Base-by-base conservation (phyloP, 164 flowering plant genomes). In the Vitis riparia region DNA sequence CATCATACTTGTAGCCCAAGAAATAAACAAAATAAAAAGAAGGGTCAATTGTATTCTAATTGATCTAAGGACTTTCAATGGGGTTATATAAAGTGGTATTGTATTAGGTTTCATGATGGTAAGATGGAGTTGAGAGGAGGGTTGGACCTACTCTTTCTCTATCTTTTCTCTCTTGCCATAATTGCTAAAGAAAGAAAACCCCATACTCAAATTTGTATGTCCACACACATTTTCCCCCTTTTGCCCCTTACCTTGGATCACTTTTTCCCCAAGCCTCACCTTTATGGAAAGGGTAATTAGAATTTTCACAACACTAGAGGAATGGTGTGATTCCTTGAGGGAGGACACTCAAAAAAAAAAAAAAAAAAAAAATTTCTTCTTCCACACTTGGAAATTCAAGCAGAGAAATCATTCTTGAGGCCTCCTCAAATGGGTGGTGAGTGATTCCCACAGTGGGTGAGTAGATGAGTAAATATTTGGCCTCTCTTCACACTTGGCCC, bases 21-120 rank as follows among this genome's bases (percentile, higher is more conserved):
- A 53, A 53, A 53, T 14, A 53, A 53, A 53, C n/a, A 53, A 53
- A 13, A 5, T 53, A 5, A 11, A n/a, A 53, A 2, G 56, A 60
- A 29, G 59, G 52, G 73, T 71, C 73, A 71, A 63, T 47, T 63
- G 13, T 8, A 48, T 15, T 56, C 9, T 71, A 13, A 71, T 71
- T 63, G 68, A 71, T 71, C 56, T 15, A 63, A 63, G 62, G 73
- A 71, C 73, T 63, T 55, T 19, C 5, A 70, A 60, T 12, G 71
- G 16, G 47, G 63, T 57, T 49, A 51, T 51, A 11, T 53, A n/a
- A 2, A n/a, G 12, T 8, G 8, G 10, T 66, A 16, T 29, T 51
- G 71, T 9, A 50, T 61, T 52, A 32, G 66, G 8, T 69, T 62
- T 61, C 59, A 69, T 69, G 59, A 51, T 69, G 68, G 51, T 64